Percentiles rank a stretch among this genome's conserved stretches.
Conservation (phyloP, 139 green algal species). For the Closterium sp. region DNA sequence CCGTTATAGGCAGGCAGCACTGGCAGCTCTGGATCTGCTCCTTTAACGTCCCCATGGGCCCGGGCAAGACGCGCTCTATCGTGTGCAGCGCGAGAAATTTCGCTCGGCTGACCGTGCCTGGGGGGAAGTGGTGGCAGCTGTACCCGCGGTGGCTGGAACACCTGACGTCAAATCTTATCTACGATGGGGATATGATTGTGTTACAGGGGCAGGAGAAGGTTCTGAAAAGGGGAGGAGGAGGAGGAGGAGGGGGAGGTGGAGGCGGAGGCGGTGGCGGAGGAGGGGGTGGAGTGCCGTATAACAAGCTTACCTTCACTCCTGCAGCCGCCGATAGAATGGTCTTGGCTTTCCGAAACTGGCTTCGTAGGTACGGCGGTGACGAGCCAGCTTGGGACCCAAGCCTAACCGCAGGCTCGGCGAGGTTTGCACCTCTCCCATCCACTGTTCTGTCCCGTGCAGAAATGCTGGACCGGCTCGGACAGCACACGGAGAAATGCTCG, state of each 20-base stretch:
- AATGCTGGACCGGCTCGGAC: conserved; percentile 29
- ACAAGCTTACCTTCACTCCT: conserved; percentile 24
- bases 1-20: conserved; percentile 27
- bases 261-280: neutral
- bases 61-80: conserved; percentile 27
- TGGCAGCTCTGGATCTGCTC: conserved; percentile 48
- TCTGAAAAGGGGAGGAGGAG: neutral
- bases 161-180: conserved; percentile 38
- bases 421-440: conserved; percentile 7
- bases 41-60: conserved; percentile 40
- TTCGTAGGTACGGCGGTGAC: conserved; percentile 32
- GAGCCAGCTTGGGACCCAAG: conserved; percentile 26
- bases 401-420: neutral
- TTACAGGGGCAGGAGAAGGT: conserved; percentile 40
- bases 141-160: conserved; percentile 45
- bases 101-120: neutral
- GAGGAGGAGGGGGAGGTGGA: neutral
- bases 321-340: conserved; percentile 42
- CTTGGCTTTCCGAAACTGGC: conserved; percentile 47
- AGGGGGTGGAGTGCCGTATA: neutral
- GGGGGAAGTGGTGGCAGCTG: conserved; percentile 32
- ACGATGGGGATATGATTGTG: conserved; percentile 49
- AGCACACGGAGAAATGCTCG: conserved; percentile 28
- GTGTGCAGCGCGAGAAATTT: conserved; percentile 43
- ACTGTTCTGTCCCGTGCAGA: conserved; percentile 9